Evolutionary conservation across 2,329 filamentous ascomycete species (phyloP).

Genomic region (Macrophomina phaseolina): DNA sequence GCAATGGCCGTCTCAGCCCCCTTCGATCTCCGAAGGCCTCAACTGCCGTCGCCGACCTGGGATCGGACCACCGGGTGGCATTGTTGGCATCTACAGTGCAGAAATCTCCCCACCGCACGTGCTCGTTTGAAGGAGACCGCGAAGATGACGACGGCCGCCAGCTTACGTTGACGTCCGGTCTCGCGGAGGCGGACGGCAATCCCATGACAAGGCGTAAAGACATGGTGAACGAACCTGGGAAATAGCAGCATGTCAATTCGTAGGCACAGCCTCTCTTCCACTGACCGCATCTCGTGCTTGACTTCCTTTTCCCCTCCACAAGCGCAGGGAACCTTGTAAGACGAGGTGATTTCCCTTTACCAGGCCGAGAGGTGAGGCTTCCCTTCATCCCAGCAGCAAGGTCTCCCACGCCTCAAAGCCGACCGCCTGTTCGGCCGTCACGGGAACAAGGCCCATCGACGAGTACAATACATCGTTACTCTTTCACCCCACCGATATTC

Average conservation of each 20-base stretch:
- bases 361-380: too few species aligned
- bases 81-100: background rate
- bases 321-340: too few species aligned
- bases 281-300: too few species aligned
- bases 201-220: background rate
- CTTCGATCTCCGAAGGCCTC: background rate
- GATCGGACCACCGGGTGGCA: background rate
- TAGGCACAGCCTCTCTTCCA: too few species aligned
- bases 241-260: background rate
- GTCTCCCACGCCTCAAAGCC: too few species aligned
- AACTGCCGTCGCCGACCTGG: background rate
- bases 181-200: background rate
- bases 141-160: background rate
- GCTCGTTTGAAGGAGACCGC: background rate
- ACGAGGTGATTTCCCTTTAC: too few species aligned
- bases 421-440: too few species aligned
- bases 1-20: background rate
- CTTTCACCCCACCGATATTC: too few species aligned
- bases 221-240: background rate
- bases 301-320: too few species aligned
- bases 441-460: too few species aligned
- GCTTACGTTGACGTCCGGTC: background rate
- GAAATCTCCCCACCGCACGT: background rate
- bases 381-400: too few species aligned
- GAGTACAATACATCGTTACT: too few species aligned